Base-by-base conservation (phyloP, 176 grass and related monocot species). In the Carex myosuroides region DNA sequence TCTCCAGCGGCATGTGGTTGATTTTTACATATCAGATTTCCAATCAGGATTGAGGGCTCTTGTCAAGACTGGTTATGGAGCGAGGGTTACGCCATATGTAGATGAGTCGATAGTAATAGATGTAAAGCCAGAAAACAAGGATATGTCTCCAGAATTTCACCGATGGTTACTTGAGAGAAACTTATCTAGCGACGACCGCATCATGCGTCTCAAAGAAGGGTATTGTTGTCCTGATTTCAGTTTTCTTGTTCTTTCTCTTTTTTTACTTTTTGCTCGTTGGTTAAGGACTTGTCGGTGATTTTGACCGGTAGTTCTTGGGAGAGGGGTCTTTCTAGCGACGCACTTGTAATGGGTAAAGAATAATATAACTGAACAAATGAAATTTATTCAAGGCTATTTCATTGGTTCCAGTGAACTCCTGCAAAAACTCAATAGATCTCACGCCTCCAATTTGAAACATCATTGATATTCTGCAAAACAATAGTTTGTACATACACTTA, bases 21-120 rank as follows among this genome's bases (percentile, higher is more conserved):
- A 98, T 90, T 98, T 98, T 85, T 98, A 98, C 78, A 98, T 98
- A 84, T 98, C 96, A 42, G 96, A 98, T 88, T 98, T 98, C 86
- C 96, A 98, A 83, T 95, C 96, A 75, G 96, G 96, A 22, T 92
- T 98, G 84, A 89, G 96, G 74, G 96, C 96, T 79, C 88, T 98
- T 64, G 96, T 98, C 55, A 98, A 91, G 87, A 90, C 89, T 60
- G 96, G 96, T 60, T 90, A 59, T 88, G 96, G 96, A 72, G 88
- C 93, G 48, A 86, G 2, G 44, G 87, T 98, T 83, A 87, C 91
- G 7, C 93, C 96, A 35, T 93, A 92, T 62, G 96, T 98, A 0
- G 93, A 98, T 85, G 96, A 98, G 77, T 93, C 93, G 33, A 68
- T 98, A 41, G 85, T 93, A 69, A 88, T 98, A 57, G 96, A 93